Evolutionary conservation across 2,329 filamentous ascomycete genomes (phyloP).

Genomic region (Bisporella sp.): DNA sequence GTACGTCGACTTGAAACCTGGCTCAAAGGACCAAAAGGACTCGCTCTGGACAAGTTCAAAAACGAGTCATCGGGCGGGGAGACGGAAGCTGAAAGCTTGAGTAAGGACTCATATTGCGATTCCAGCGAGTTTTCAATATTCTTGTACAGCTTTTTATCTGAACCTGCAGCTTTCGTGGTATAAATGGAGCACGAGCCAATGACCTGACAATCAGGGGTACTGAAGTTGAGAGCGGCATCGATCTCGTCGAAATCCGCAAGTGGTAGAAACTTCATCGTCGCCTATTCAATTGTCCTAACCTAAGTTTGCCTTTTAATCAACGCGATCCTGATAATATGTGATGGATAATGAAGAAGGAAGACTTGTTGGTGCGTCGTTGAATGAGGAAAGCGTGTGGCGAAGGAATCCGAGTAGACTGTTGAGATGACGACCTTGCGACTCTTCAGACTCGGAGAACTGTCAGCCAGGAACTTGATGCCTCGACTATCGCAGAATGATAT

Average conservation of each 20-base stretch:
- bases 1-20: conserved; percentile 84
- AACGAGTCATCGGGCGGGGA: conserved; percentile 65
- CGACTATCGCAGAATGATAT: conserved; percentile 9
- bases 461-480: conserved; percentile 26
- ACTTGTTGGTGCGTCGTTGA: conserved; percentile 14
- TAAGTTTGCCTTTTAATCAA: conserved; percentile 20
- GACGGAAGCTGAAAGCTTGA: conserved; percentile 79
- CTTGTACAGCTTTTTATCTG: conserved; percentile 96
- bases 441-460: conserved; percentile 29
- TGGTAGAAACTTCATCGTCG: conserved; percentile 69
- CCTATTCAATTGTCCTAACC: conserved; percentile 13
- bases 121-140: conserved; percentile 89
- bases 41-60: conserved; percentile 75
- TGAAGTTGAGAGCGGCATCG: conserved; percentile 89
- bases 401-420: conserved; percentile 24
- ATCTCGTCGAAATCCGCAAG: conserved; percentile 87
- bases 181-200: conserved; percentile 93
- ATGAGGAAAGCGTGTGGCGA: conserved; percentile 25
- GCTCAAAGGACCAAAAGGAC: conserved; percentile 85
- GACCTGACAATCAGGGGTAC: conserved; percentile 86
- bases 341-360: conserved; percentile 4
- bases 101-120: conserved; percentile 80
- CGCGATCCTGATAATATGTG: conserved; percentile 9
- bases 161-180: conserved; percentile 91
- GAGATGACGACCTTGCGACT: conserved; percentile 23